Evolutionary conservation across 2,329 filamentous ascomycete species (phyloP).

Genomic region (Penicillium concentricum): DNA sequence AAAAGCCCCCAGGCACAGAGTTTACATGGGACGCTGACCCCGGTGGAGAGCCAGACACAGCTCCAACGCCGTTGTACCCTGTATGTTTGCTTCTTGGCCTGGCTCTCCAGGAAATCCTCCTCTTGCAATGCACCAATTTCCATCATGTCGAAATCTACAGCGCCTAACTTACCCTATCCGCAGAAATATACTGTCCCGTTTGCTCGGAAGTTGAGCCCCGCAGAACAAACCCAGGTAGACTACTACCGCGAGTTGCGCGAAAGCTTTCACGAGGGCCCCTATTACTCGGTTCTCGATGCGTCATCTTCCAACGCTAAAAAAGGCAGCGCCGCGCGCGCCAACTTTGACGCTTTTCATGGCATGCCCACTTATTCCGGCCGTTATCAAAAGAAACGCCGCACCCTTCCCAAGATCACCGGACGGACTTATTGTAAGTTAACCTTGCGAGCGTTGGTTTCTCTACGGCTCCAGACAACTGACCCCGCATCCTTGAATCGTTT

Average conservation of each 20-base stretch:
- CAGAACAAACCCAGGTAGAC: constrained; percentile 51
- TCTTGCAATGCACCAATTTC: neutral
- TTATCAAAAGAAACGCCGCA: constrained; percentile 57
- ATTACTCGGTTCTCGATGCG: constrained; percentile 55
- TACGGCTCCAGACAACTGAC: neutral
- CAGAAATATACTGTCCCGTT: constrained; percentile 41
- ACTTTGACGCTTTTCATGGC: constrained; percentile 61
- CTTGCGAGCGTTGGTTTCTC: neutral
- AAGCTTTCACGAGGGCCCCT: constrained; percentile 58
- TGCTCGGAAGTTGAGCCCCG: constrained; percentile 31
- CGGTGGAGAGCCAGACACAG: constrained; percentile 42
- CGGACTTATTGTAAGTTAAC: constrained; percentile 53
- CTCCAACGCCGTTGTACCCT: constrained; percentile 49
- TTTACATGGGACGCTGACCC: constrained; percentile 43
- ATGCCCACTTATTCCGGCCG: constrained; percentile 61
- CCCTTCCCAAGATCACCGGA: constrained; percentile 54
- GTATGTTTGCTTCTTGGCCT: constrained; percentile 33
- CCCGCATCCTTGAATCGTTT: neutral
- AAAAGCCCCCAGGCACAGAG: constrained; percentile 41
- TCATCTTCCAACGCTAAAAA: constrained; percentile 43
- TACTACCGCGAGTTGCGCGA: constrained; percentile 54
- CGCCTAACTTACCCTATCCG: neutral
- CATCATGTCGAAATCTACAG: neutral
- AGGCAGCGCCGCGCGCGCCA: constrained; percentile 44
- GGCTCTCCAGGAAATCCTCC: neutral